Evolutionary conservation across 176 grass and related monocot species (phyloP).

Genomic region (Tuctoria greenei): DNA sequence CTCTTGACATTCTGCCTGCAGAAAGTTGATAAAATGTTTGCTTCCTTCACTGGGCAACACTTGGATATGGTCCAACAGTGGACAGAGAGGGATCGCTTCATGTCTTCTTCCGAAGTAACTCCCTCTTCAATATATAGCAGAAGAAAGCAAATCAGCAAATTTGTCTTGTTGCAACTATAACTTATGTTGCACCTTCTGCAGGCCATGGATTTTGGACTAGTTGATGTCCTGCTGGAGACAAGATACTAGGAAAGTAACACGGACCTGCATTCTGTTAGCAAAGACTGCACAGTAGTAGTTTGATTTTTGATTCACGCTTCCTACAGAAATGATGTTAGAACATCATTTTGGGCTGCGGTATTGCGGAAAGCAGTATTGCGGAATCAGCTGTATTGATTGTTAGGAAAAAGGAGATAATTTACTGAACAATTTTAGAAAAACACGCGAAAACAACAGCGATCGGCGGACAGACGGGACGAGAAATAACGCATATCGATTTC

Average conservation of each 20-base stretch:
- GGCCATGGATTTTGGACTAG: constrained; percentile 95
- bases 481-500: too few relatives aligned
- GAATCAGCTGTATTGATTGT: too few relatives aligned
- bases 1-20: constrained; percentile 39
- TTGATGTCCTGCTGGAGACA: constrained; percentile 84
- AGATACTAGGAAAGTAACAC: constrained; percentile 44
- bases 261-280: neutral
- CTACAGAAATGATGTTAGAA: constrained; percentile 1
- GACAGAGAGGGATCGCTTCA: constrained; percentile 91
- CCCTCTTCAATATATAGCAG: neutral
- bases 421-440: too few relatives aligned
- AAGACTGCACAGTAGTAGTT: constrained; percentile 18
- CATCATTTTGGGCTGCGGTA: too few relatives aligned
- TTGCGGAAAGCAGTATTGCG: too few relatives aligned
- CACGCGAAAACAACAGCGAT: too few relatives aligned
- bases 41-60: constrained; percentile 82
- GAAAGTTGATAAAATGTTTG: constrained; percentile 99
- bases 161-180: constrained; percentile 4
- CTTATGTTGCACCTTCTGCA: constrained; percentile 15
- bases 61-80: constrained; percentile 80
- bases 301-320: neutral
- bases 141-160: constrained; percentile 12
- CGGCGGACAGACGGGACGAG: too few relatives aligned
- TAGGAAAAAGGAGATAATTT: too few relatives aligned
- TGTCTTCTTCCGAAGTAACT: constrained; percentile 83